Base-by-base conservation (phyloP, 257 asterid species). In the Rauvolfia tetraphylla region DNA sequence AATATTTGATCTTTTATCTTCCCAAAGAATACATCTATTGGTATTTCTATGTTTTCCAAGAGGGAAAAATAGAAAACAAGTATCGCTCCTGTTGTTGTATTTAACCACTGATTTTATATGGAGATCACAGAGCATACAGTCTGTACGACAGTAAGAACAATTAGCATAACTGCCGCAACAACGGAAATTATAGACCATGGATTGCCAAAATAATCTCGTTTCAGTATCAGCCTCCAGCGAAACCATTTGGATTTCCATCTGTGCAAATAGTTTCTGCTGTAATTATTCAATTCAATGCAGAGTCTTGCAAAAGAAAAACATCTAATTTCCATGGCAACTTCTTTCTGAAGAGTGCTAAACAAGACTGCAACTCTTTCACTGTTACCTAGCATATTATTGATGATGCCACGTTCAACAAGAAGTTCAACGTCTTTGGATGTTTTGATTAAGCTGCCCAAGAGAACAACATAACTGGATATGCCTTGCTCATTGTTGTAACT, bases 271-370 rank as follows among this genome's bases (percentile, higher is more conserved):
- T 59, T 73, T 76, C 34, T 68, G 69, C 82, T 73, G 73, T 81
- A 74, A n/a, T 68, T 48, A 68, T 81, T 74, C 77, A 78, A 53
- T 56, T 68, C 70, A 0, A 12, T 53, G 62, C 73, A 73, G 31
- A 77, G 79, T 57, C 63, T 23, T 25, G 71, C 79, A 48, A 81
- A 81, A 27, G 78, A 81, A 53, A 77, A 81, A n/a, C 59, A 61
- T 2, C 10, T 76, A 54, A 36, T 44, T 10, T 81, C 81, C 1
- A 70, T 74, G 61, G 71, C 34, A 17, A 78, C 70, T 61, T 67
- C 82, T 57, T 81, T 81, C 68, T 73, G 51, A 15, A 81, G 82
- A 56, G 23, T 23, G 63, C 63, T 56, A 56, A 56, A 56, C 63
- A 22, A 56, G n/a, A 56, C 31, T n/a, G 63, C 29, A 56, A 56